Conservation (phyloP, 2,329 filamentous ascomycete genomes). For the Parastagonospora nodorum region DNA sequence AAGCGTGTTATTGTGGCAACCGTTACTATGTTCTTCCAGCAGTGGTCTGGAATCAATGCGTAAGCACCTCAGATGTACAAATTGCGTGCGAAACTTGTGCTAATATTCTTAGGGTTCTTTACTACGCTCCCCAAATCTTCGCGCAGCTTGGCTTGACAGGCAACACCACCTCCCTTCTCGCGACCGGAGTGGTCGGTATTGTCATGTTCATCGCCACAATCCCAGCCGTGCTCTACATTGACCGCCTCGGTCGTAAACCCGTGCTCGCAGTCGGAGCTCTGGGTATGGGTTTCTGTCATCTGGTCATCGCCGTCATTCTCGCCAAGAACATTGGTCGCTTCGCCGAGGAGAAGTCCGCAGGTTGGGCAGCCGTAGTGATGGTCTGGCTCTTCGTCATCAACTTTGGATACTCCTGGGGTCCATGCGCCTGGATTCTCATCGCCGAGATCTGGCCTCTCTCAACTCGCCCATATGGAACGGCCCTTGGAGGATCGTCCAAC, state of each 20-base stretch:
- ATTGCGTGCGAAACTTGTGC: too few relatives aligned
- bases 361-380: constrained; percentile 72
- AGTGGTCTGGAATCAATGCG: constrained; percentile 58
- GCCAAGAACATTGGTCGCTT: constrained; percentile 66
- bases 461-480: constrained; percentile 70
- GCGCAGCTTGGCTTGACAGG: constrained; percentile 51
- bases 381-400: constrained; percentile 77
- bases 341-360: constrained; percentile 61
- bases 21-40: constrained; percentile 55
- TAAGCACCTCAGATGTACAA: background rate
- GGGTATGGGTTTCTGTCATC: constrained; percentile 72
- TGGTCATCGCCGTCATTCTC: constrained; percentile 73
- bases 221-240: constrained; percentile 69
- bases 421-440: constrained; percentile 75
- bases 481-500: constrained; percentile 62
- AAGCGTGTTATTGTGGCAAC: constrained; percentile 68
- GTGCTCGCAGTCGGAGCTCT: constrained; percentile 67
- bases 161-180: constrained; percentile 62
- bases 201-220: constrained; percentile 71
- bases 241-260: constrained; percentile 67
- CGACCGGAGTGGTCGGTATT: constrained; percentile 73
- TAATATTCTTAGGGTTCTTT: constrained; percentile 12
- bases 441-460: constrained; percentile 76
- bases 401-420: constrained; percentile 78
- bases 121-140: constrained; percentile 59